Percentiles rank a stretch among this genome's conserved stretches.
Conservation (phyloP, 2,329 filamentous ascomycete species). For the Cercospora beticola region DNA sequence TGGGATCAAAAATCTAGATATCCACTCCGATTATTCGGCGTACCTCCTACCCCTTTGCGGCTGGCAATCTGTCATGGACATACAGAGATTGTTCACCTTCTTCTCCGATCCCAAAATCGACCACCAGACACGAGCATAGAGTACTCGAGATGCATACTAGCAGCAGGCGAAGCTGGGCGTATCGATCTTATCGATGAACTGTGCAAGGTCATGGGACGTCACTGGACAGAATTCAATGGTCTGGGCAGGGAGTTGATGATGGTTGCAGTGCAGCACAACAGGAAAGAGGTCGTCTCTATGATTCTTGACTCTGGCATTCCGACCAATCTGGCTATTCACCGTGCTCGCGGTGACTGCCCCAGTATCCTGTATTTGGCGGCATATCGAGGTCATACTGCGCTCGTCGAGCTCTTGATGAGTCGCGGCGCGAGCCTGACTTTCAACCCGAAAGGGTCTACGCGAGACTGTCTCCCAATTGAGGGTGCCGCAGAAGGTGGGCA, state of each 20-base stretch:
- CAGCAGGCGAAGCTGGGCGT: conserved; percentile 6
- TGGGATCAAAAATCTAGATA: background rate
- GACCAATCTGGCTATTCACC: background rate
- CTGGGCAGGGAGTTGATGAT: conserved; percentile 4
- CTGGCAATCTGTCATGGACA: background rate
- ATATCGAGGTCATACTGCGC: background rate
- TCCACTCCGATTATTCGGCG: background rate
- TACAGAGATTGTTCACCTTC: conserved; percentile 7
- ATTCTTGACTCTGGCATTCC: background rate
- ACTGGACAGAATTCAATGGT: background rate
- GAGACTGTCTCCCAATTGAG: too few relatives aligned
- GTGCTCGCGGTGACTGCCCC: background rate
- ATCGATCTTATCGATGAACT: conserved; percentile 6
- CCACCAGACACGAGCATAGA: background rate
- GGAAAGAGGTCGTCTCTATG: background rate
- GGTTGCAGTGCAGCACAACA: background rate
- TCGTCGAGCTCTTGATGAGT: background rate
- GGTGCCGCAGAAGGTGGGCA: conserved; percentile 5
- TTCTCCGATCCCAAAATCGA: background rate
- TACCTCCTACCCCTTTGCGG: background rate
- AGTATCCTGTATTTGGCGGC: background rate
- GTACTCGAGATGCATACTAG: background rate
- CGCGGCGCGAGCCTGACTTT: conserved; percentile 6
- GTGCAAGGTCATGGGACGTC: conserved; percentile 2
- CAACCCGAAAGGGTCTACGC: too few relatives aligned